Evolutionary conservation across 1,139 yeast species (phyloP).

Genomic region (Blastobotrys capitulatus): DNA sequence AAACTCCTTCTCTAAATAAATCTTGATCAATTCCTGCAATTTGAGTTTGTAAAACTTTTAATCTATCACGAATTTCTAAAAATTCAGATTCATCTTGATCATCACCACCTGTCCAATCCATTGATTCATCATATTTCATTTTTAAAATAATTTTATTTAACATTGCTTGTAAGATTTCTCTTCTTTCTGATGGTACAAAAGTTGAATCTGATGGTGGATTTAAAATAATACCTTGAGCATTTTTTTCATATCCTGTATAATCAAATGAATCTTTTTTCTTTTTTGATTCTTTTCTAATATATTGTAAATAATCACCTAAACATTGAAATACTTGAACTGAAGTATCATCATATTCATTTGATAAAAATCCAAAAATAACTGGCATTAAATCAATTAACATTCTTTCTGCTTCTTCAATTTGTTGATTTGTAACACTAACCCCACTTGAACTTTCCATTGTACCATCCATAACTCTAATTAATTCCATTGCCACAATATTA

Average conservation of each 20-base stretch:
- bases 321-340: conserved; percentile 79
- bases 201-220: conserved; percentile 30
- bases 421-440: conserved; percentile 22
- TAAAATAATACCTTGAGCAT: conserved; percentile 23
- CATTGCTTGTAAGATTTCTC: conserved; percentile 53
- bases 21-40: conserved; percentile 72
- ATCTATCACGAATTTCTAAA: conserved; percentile 63
- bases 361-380: conserved; percentile 59
- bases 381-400: conserved; percentile 67
- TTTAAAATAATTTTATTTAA: conserved; percentile 68
- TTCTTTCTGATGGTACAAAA: conserved; percentile 34
- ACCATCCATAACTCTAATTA: conserved; percentile 60
- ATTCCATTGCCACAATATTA: conserved; percentile 71
- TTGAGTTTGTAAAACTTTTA: conserved; percentile 78
- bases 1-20: conserved; percentile 64
- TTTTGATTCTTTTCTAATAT: conserved; percentile 53
- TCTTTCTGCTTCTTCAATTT: conserved; percentile 38
- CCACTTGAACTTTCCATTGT: conserved; percentile 29
- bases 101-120: conserved; percentile 47
- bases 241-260: conserved; percentile 24
- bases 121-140: conserved; percentile 71
- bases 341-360: conserved; percentile 85
- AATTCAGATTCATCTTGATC: conserved; percentile 72
- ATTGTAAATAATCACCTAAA: conserved; percentile 63
- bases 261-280: conserved; percentile 27